Conservation (phyloP, 495 filamentous ascomycete genomes). For the Talaromyces thailandensis region DNA sequence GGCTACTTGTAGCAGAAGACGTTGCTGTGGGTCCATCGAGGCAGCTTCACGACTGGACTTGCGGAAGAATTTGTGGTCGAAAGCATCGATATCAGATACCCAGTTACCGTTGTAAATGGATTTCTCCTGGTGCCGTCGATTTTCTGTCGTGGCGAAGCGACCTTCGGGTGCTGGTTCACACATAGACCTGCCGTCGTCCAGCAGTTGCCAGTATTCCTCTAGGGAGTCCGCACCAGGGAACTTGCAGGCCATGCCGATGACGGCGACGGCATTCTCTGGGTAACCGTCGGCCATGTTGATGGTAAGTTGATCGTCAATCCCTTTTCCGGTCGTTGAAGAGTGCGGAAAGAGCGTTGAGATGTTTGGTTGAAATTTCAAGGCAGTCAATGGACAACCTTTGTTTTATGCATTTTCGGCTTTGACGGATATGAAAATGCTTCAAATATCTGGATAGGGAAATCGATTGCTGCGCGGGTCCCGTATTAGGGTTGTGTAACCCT, state of each 20-base stretch:
- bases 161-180: constrained; percentile 9
- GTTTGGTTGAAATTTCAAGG: too few species aligned
- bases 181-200: constrained; percentile 13
- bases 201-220: constrained; percentile 33
- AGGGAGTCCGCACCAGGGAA: constrained; percentile 27
- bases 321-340: too few species aligned
- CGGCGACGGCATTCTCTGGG: constrained; percentile 21
- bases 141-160: constrained; percentile 11
- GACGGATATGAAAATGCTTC: too few species aligned
- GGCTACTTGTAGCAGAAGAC: constrained; percentile 29
- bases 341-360: too few species aligned
- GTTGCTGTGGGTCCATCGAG: constrained; percentile 40
- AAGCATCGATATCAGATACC: constrained; percentile 18
- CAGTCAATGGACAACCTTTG: too few species aligned
- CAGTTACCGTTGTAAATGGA: constrained; percentile 19
- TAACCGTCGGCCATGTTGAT: background rate
- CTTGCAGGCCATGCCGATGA: constrained; percentile 35
- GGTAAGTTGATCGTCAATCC: too few species aligned
- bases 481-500: too few species aligned
- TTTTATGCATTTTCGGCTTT: too few species aligned
- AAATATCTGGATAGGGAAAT: too few species aligned
- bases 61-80: constrained; percentile 38
- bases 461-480: too few species aligned
- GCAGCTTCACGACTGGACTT: constrained; percentile 29
- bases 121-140: constrained; percentile 8